phyloP scores from a whole-genome alignment of 306 rosid species.

The Albizia julibrissin region DNA sequence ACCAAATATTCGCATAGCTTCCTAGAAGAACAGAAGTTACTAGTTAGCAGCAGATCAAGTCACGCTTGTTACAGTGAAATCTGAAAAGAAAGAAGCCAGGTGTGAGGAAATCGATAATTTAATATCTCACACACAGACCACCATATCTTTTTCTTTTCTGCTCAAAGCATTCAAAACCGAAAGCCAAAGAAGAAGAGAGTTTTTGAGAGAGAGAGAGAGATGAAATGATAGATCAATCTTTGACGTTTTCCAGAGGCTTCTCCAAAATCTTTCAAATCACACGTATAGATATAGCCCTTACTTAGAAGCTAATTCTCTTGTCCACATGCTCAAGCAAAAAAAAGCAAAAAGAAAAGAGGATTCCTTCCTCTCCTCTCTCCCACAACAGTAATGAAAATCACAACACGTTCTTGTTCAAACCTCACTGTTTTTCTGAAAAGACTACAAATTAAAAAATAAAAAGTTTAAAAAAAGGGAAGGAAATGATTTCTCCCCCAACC shows the following conservation, averaged over 20 bases:
- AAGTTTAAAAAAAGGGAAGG: not conserved
- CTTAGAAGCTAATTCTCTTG: not conserved
- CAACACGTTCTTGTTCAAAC: not conserved
- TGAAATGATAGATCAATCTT: not conserved
- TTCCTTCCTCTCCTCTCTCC: conserved; percentile 21
- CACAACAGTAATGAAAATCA: not conserved
- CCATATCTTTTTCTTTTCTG: not conserved
- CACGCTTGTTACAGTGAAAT: not conserved
- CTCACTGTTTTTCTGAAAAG: not conserved
- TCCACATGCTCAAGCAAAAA: not conserved
- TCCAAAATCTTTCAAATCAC: not conserved
- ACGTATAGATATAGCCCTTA: not conserved
- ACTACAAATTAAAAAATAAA: not conserved
- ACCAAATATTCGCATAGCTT: not conserved
- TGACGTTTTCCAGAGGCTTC: conserved; percentile 3
- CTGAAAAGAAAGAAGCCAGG: not conserved
- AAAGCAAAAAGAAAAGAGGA: not conserved
- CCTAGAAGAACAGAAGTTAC: not conserved
- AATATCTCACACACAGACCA: not conserved
- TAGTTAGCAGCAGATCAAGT: not conserved
- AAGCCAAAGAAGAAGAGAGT: not conserved
- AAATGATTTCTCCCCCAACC: conserved; percentile 14
- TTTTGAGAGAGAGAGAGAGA: not conserved
- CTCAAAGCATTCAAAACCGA: conserved; percentile 14
- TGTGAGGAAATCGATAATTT: not conserved